Percentiles rank a stretch among this genome's conserved stretches.
Evolutionary conservation across 768 basidiomycete genomes (phyloP).

Genomic region (Mycena rosella): DNA sequence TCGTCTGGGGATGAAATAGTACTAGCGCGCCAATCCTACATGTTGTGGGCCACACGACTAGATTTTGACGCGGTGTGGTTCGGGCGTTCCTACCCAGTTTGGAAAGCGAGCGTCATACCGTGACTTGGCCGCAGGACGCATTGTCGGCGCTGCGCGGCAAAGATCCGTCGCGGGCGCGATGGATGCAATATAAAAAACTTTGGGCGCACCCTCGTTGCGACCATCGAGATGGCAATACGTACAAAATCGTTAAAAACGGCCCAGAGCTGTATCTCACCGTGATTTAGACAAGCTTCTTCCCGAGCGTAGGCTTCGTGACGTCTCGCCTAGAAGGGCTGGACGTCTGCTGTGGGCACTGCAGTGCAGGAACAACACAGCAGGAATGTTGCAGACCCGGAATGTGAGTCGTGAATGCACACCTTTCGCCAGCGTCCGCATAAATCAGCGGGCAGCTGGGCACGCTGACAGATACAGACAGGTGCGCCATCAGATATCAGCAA

Average conservation of each 20-base stretch:
- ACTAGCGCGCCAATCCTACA: conserved; percentile 11
- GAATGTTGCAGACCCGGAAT: neutral
- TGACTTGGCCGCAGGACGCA: neutral
- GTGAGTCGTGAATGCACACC: neutral
- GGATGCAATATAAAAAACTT: neutral
- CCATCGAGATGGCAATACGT: neutral
- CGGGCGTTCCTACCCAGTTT: no score
- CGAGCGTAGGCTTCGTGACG: neutral
- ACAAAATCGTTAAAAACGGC: neutral
- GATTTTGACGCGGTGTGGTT: neutral
- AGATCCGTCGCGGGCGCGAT: no score
- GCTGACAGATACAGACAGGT: no score
- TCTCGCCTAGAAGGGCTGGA: no score
- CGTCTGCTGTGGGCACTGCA: neutral
- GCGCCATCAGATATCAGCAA: neutral
- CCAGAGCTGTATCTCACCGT: neutral
- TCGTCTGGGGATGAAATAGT: neutral
- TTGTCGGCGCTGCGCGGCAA: neutral
- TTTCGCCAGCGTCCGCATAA: no score
- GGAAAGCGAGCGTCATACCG: no score
- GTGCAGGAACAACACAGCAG: neutral
- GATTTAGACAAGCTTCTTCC: neutral
- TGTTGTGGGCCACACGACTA: conserved; percentile 11
- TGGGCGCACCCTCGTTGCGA: neutral
- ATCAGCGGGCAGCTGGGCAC: no score